Percentiles rank a stretch among this genome's conserved stretches.
Conservation (phyloP, 495 filamentous ascomycete species). For the Viridothelium virens region DNA sequence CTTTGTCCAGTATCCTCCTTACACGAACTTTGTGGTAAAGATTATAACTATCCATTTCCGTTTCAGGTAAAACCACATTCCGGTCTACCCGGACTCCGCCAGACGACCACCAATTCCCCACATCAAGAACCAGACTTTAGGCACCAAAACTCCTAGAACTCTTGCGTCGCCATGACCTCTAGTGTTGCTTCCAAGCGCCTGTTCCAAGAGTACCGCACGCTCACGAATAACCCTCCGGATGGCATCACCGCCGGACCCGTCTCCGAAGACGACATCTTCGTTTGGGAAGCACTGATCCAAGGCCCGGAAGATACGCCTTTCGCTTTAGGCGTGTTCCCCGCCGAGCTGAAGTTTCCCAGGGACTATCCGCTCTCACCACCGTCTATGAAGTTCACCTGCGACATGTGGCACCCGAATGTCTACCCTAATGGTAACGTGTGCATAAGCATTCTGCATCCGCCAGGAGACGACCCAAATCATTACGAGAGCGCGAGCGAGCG, state of each 20-base stretch:
- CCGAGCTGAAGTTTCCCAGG: constrained; percentile 87
- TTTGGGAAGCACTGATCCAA: constrained; percentile 95
- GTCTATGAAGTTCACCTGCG: constrained; percentile 85
- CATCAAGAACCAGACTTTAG: too few species aligned
- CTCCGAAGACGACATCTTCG: constrained; percentile 87
- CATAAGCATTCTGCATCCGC: constrained; percentile 95
- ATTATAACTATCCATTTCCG: too few species aligned
- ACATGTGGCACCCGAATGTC: constrained; percentile 96
- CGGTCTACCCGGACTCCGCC: too few species aligned
- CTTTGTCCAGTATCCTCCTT: too few species aligned
- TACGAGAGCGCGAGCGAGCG: constrained; percentile 95
- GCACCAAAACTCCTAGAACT: too few species aligned
- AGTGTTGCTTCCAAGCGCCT: constrained; percentile 79
- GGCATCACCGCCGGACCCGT: constrained; percentile 94
- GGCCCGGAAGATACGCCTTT: constrained; percentile 94
- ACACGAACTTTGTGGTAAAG: too few species aligned
- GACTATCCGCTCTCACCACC: constrained; percentile 93
- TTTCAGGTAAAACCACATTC: too few species aligned
- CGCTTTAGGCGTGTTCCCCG: constrained; percentile 88
- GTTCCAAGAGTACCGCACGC: constrained; percentile 90
- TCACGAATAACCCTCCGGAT: constrained; percentile 75
- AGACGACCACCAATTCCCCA: too few species aligned
- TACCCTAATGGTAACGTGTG: constrained; percentile 88
- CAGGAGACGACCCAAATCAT: constrained; percentile 97
- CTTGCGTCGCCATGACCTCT: background rate